Evolutionary conservation across 2,329 filamentous ascomycete genomes (phyloP).

Genomic region (Venturia carpophila): DNA sequence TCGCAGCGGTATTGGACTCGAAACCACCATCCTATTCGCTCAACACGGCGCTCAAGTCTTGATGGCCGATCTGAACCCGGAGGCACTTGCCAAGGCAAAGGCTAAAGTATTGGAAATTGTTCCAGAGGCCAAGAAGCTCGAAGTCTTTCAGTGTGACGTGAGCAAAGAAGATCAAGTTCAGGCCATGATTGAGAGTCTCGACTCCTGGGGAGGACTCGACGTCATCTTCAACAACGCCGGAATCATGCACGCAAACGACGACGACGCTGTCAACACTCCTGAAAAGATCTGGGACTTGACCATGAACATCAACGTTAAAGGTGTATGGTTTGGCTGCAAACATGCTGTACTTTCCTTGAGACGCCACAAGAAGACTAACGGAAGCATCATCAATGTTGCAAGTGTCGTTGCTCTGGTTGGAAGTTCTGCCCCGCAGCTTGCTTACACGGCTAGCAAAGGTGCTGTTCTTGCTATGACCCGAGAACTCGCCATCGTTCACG

Average conservation of each 20-base stretch:
- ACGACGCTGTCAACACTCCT: slow-evolving; percentile 65
- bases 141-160: slow-evolving; percentile 65
- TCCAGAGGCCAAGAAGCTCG: slow-evolving; percentile 52
- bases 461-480: slow-evolving; percentile 84
- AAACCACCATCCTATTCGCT: slow-evolving; percentile 82
- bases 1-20: slow-evolving; percentile 77
- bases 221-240: slow-evolving; percentile 97
- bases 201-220: slow-evolving; percentile 80
- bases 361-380: slow-evolving; percentile 67
- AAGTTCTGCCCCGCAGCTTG: slow-evolving; percentile 78
- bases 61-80: slow-evolving; percentile 75
- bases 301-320: slow-evolving; percentile 92
- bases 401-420: slow-evolving; percentile 83
- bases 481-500: slow-evolving; percentile 86
- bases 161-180: slow-evolving; percentile 76
- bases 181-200: slow-evolving; percentile 64
- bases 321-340: slow-evolving; percentile 95
- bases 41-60: slow-evolving; percentile 81
- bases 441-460: slow-evolving; percentile 91
- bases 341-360: slow-evolving; percentile 78
- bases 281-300: slow-evolving; percentile 93
- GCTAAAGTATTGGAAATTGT: slow-evolving; percentile 68
- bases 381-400: slow-evolving; percentile 86
- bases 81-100: slow-evolving; percentile 67
- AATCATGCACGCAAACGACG: slow-evolving; percentile 77